These are phyloP conservation scores for Heracleum sosnowskyi DNA, from an alignment of 129 eudicot species.

Conservation along the genomic window DNA sequence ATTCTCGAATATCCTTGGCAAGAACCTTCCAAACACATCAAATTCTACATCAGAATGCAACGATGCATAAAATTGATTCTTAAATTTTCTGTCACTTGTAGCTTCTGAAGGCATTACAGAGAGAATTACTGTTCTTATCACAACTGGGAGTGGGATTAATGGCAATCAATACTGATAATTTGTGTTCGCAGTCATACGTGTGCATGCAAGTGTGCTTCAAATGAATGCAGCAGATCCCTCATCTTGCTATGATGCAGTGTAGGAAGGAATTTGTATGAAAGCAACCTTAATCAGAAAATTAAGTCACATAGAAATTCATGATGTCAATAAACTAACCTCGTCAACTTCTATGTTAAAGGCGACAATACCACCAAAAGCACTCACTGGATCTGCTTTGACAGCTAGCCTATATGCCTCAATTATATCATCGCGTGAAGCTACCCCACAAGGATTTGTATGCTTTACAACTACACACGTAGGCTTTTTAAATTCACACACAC, in stretches of 20 bases:
- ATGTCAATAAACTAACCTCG: constrained; percentile 45
- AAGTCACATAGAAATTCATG: not conserved
- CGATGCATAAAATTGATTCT: not conserved
- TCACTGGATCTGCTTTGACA: constrained; percentile 92
- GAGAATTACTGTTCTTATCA: not conserved
- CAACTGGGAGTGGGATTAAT: not conserved
- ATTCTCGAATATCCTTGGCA: constrained; percentile 93
- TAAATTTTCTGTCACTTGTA: not conserved
- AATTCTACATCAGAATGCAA: not conserved
- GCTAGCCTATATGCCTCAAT: constrained; percentile 92
- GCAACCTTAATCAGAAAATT: not conserved
- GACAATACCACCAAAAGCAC: constrained; percentile 99
- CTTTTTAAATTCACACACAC: constrained; percentile 80
- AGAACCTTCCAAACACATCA: constrained; percentile 41
- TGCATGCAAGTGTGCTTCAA: not conserved
- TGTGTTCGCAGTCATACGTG: not conserved
- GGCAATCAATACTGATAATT: not conserved
- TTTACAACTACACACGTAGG: constrained; percentile 95
- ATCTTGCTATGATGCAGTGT: not conserved
- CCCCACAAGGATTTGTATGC: constrained; percentile 98
- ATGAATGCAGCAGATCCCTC: not conserved
- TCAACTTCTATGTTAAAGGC: constrained; percentile 92
- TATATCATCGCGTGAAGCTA: constrained; percentile 83
- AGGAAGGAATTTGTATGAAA: not conserved
- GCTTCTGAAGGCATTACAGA: not conserved